phyloP scores from a whole-genome alignment of 805 yeast genomes.

The Nakazawaea ernobii region DNA sequence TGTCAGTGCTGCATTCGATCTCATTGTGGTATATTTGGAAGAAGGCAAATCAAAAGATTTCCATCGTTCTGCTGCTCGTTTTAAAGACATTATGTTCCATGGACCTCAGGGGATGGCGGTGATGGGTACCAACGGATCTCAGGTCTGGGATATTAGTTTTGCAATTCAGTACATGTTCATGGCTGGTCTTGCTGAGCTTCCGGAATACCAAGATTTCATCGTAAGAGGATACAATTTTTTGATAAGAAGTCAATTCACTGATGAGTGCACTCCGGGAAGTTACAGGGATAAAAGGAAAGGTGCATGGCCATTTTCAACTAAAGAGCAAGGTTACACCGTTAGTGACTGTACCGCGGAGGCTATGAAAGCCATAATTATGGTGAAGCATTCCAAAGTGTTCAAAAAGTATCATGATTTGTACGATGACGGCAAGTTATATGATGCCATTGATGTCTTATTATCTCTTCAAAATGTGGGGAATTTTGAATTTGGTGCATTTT shows the following conservation, averaged over 20 bases:
- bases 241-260: constrained; percentile 77
- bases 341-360: constrained; percentile 98
- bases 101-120: constrained; percentile 89
- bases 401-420: constrained; percentile 34
- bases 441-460: constrained; percentile 74
- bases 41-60: constrained; percentile 69
- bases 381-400: constrained; percentile 56
- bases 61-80: constrained; percentile 45
- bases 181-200: constrained; percentile 71
- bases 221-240: constrained; percentile 66
- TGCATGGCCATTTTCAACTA: constrained; percentile 95
- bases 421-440: constrained; percentile 44
- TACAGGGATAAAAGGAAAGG: constrained; percentile 82
- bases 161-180: constrained; percentile 75
- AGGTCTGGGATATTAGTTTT: constrained; percentile 95
- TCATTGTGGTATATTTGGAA: constrained; percentile 62
- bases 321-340: constrained; percentile 93
- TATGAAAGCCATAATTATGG: constrained; percentile 89
- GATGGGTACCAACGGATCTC: constrained; percentile 97
- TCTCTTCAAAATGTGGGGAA: constrained; percentile 71
- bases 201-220: constrained; percentile 60
- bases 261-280: constrained; percentile 70
- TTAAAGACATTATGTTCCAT: constrained; percentile 73
- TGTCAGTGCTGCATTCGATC: constrained; percentile 79
- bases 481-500: constrained; percentile 85